Evolutionary conservation across 768 basidiomycete species (phyloP).

Genomic region (Lactifluus piperatus): DNA sequence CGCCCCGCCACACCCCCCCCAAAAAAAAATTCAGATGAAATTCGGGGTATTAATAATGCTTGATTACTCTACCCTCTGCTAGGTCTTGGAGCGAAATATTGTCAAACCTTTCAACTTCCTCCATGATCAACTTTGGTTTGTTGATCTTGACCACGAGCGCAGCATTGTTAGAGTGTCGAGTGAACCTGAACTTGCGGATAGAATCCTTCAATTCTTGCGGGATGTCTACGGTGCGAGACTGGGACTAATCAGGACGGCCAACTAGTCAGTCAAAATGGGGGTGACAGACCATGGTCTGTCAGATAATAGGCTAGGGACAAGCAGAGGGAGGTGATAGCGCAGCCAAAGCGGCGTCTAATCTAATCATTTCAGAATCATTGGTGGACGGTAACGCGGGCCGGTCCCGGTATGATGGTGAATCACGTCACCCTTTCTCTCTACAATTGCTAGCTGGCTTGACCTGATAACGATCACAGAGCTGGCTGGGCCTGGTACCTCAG

Average conservation of each 20-base stretch:
- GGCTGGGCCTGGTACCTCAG: no score
- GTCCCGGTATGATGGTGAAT: not conserved
- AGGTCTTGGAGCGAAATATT: constrained; percentile 74
- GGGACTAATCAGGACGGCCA: not conserved
- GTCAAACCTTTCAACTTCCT: constrained; percentile 74
- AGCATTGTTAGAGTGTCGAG: constrained; percentile 54
- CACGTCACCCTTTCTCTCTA: no score
- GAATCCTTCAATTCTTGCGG: constrained; percentile 67
- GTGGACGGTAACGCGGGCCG: not conserved
- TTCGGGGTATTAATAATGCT: not conserved
- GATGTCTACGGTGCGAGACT: constrained; percentile 81
- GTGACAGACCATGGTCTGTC: constrained; percentile 15
- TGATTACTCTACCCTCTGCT: constrained; percentile 55
- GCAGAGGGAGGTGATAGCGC: not conserved
- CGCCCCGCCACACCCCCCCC: no score
- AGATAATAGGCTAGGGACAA: not conserved
- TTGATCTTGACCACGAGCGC: constrained; percentile 89
- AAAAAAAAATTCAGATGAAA: not conserved
- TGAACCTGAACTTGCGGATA: constrained; percentile 77
- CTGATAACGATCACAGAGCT: no score
- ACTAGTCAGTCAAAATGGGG: not conserved
- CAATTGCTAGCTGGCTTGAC: no score
- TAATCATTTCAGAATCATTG: no score
- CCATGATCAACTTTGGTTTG: constrained; percentile 72
- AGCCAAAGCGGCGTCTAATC: not conserved